phyloP scores from a whole-genome alignment of 2,329 filamentous ascomycete species.

The Cercospora nicotianae region DNA sequence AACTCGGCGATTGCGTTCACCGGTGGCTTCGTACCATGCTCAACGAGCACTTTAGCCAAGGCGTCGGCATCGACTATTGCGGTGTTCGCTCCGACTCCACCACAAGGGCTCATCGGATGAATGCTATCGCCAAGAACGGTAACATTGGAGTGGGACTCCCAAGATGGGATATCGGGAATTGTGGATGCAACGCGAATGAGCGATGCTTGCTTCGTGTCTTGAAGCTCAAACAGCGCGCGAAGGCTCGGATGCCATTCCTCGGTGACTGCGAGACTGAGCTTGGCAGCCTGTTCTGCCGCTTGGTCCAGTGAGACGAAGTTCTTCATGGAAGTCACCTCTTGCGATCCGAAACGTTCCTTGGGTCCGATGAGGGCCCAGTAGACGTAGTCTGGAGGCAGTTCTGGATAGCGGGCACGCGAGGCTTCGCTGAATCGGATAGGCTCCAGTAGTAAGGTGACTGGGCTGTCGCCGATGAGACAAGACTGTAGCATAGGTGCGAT shows the following conservation, averaged over 20 bases:
- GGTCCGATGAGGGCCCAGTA: constrained; percentile 31
- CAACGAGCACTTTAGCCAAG: constrained; percentile 42
- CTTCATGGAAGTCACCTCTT: constrained; percentile 2
- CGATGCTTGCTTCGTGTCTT: constrained; percentile 34
- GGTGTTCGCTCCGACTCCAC: constrained; percentile 50
- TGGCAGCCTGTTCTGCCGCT: constrained; percentile 17
- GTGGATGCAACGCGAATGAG: constrained; percentile 40
- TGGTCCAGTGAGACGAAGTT: constrained; percentile 10
- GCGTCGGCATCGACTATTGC: constrained; percentile 46
- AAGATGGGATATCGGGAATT: constrained; percentile 37
- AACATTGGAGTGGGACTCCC: constrained; percentile 38
- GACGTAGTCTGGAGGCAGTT: constrained; percentile 26
- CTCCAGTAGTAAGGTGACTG: constrained; percentile 27
- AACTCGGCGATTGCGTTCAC: constrained; percentile 38
- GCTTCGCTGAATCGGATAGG: constrained; percentile 26
- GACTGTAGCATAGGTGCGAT: constrained; percentile 27
- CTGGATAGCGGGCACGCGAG: constrained; percentile 16
- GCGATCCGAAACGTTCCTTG: constrained; percentile 25
- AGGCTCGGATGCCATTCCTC: constrained; percentile 28
- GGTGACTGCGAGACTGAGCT: constrained; percentile 23
- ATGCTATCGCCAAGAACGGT: constrained; percentile 50
- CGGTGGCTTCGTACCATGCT: constrained; percentile 32
- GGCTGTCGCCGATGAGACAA: constrained; percentile 26
- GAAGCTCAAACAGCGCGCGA: constrained; percentile 25
- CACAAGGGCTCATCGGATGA: constrained; percentile 50